Evolutionary conservation across 345 rosid genomes (phyloP), one percentile per base, ranked within the genome.

Genomic region (Populus alba): DNA sequence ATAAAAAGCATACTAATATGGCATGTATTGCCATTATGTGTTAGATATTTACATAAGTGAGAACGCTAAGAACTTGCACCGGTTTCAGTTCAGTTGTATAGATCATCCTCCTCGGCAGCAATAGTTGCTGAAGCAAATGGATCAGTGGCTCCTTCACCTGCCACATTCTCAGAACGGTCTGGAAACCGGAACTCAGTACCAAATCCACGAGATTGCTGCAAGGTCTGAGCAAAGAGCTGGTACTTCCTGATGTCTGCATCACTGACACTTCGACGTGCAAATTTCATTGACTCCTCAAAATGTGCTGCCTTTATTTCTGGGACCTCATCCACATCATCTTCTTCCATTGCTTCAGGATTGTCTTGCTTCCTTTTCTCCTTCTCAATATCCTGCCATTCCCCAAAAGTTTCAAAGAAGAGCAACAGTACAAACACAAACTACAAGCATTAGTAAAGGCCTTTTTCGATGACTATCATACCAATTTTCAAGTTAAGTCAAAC

Each of bases 281-380:
- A 84, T 47, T 81, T 84, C 87, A 84, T 81, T 4, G 86, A 84
- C 29, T 80, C 83, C 75, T 84, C 87, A 62, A 84, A 81, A 31
- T 81, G 84, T 27, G 80, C 82, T 11, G 80, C 73, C 74, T 68
- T 78, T 47, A 84, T 78, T 75, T 84, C 82, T 38, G 81, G 10
- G 2, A 81, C 80, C 37, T 84, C 84, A 75, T 83, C 86, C 39
- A 35, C 70, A 13, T 81, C 81, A 78, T 78, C 84, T 37, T 84
- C 87, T n/a, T 84, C 87, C 84, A 84, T 84, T 10, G 87, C 82
- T 73, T 84, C 82, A 39, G 78, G 84, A 47, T 84, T 81, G 38
- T 75, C 82, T 6, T 25, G 71, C 73, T 78, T 80, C 79, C 66
- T 83, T 61, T 69, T 81, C 73, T 84, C 80, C 70, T 73, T 74